Conservation (phyloP, 1,284 basidiomycete genomes). For the Coniophora puteana region DNA sequence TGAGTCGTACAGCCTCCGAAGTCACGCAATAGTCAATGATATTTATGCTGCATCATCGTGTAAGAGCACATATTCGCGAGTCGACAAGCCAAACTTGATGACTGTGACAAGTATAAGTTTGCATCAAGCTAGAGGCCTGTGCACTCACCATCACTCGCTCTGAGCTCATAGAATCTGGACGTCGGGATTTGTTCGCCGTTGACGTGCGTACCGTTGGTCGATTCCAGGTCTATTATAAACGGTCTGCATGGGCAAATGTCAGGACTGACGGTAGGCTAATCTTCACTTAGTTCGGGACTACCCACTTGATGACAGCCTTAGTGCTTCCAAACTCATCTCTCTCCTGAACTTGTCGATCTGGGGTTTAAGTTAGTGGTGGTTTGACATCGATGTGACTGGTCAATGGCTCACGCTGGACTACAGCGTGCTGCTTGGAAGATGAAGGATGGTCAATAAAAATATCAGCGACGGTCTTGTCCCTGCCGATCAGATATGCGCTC, state of each 20-base stretch:
- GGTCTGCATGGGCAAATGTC: conserved; percentile 51
- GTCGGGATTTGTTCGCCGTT: conserved; percentile 85
- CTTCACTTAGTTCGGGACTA: conserved; percentile 17
- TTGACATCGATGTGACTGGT: conserved; percentile 7
- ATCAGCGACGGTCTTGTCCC: conserved; percentile 87
- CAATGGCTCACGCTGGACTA: conserved; percentile 75
- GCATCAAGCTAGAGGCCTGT: not conserved
- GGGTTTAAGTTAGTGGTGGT: conserved; percentile 9
- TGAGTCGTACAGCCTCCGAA: not conserved
- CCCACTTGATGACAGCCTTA: conserved; percentile 79
- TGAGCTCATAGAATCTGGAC: conserved; percentile 89
- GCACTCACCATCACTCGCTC: conserved; percentile 76
- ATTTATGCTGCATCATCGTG: conserved; percentile 72
- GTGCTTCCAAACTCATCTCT: conserved; percentile 86
- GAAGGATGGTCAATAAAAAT: conserved; percentile 94
- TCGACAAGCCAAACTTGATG: conserved; percentile 87
- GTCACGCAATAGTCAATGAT: not conserved
- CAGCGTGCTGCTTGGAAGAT: conserved; percentile 98
- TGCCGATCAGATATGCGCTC: conserved; percentile 91
- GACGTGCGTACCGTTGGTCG: conserved; percentile 92
- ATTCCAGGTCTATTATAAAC: conserved; percentile 95
- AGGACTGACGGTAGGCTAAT: conserved; percentile 5
- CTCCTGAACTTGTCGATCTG: conserved; percentile 79
- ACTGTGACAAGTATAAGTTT: conserved; percentile 48
- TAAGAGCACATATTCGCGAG: conserved; percentile 85